Conservation (phyloP, 169 alveolate species). For the Perkinsus olseni region DNA sequence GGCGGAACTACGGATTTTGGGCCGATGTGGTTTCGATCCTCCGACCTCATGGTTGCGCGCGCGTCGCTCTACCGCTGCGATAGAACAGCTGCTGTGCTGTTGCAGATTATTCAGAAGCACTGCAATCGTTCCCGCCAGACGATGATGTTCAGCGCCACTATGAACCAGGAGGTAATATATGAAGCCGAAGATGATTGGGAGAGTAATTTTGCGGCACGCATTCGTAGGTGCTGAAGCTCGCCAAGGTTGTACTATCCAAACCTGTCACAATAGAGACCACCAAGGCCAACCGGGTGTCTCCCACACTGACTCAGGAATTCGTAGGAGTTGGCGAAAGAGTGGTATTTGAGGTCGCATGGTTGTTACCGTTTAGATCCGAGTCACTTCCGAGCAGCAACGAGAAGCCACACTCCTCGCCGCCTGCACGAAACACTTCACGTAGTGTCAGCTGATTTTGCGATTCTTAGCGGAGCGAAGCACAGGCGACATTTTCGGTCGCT, state of each 20-base stretch:
- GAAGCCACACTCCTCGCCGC: conserved; percentile 29
- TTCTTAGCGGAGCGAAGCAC: not conserved
- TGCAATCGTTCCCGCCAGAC: conserved; percentile 57
- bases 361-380: no score
- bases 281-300: not conserved
- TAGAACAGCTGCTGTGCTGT: not conserved
- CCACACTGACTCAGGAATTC: not conserved
- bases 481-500: not conserved
- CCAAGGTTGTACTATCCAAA: conserved; percentile 53
- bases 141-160: conserved; percentile 76
- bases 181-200: not conserved
- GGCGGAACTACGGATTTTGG: not conserved
- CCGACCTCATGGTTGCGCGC: not conserved
- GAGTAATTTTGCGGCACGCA: no score
- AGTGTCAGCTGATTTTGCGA: not conserved
- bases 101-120: conserved; percentile 26
- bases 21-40: not conserved
- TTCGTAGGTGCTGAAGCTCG: conserved; percentile 47
- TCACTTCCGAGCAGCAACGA: not conserved
- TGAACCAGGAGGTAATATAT: conserved; percentile 52
- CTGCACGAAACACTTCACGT: conserved; percentile 13
- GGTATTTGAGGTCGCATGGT: not conserved
- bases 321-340: not conserved
- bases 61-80: not conserved
- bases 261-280: conserved; percentile 40